Conservation (phyloP, 2,329 filamentous ascomycete genomes). For the Thyridium curvatum region DNA sequence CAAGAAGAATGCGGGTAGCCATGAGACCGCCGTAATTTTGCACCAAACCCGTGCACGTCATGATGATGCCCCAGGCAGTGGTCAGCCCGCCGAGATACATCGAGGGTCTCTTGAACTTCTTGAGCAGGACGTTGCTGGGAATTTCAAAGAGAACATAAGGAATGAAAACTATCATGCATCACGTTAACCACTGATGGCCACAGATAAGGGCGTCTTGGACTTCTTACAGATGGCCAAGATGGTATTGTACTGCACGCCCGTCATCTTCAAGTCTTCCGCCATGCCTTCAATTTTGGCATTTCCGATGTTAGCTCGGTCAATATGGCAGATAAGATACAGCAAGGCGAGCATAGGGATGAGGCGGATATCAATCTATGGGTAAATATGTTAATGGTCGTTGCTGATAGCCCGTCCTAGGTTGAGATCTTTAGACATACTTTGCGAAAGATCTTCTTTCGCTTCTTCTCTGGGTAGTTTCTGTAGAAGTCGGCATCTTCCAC, state of each 20-base stretch:
- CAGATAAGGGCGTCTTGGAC: slow-evolving; percentile 36
- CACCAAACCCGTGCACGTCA: slow-evolving; percentile 18
- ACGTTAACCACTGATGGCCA: slow-evolving; percentile 39
- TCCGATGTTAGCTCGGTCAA: slow-evolving; percentile 68
- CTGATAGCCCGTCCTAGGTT: no score
- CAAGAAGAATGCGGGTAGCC: slow-evolving; percentile 20
- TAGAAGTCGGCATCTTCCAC: slow-evolving; percentile 23
- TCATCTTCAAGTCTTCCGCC: slow-evolving; percentile 34
- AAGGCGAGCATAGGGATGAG: slow-evolving; percentile 60
- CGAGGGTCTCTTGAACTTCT: slow-evolving; percentile 51
- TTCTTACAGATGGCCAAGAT: slow-evolving; percentile 27
- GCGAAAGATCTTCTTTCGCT: slow-evolving; percentile 13
- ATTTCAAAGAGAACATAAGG: slow-evolving; percentile 57
- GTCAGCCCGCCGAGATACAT: slow-evolving; percentile 62
- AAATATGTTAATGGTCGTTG: no score
- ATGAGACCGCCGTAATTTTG: slow-evolving; percentile 18
- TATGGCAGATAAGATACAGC: slow-evolving; percentile 68
- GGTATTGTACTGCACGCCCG: slow-evolving; percentile 51
- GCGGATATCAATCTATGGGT: slow-evolving; percentile 51
- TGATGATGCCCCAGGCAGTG: slow-evolving; percentile 32
- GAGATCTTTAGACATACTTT: slow-evolving; percentile 8
- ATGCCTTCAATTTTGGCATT: slow-evolving; percentile 44
- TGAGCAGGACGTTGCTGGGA: slow-evolving; percentile 58
- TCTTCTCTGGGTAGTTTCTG: slow-evolving; percentile 15
- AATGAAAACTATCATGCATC: slow-evolving; percentile 3